A percentile compares a stretch with the other conserved stretches of the same genome.
Conservation (phyloP, 164 flowering plant species). For the Hamamelis virginiana region DNA sequence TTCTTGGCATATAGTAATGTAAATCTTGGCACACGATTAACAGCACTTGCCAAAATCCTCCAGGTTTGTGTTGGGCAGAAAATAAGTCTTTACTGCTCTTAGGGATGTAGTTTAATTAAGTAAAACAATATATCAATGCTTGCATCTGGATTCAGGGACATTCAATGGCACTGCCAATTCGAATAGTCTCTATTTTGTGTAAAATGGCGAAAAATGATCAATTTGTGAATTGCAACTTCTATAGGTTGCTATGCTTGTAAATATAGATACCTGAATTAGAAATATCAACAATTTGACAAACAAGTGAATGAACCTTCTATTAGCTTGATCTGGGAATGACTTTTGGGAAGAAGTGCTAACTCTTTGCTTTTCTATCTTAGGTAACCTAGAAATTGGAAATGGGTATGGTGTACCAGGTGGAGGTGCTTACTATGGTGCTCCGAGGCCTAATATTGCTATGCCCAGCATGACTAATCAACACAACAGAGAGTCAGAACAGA, state of each 20-base stretch:
- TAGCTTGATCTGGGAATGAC: background rate
- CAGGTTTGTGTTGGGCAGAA: no score
- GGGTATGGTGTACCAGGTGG: slow-evolving; percentile 99
- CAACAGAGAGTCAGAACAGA: slow-evolving; percentile 35
- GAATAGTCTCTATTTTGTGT: no score
- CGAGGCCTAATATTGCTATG: slow-evolving; percentile 26
- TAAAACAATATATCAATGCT: no score
- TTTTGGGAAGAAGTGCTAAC: background rate
- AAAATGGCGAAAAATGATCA: no score
- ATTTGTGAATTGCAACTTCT: background rate
- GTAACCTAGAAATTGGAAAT: slow-evolving; percentile 86
- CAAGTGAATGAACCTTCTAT: background rate
- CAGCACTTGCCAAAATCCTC: no score
- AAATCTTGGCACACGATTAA: no score
- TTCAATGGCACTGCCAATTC: no score
- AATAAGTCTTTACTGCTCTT: no score
- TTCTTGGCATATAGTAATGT: no score
- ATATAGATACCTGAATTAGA: background rate
- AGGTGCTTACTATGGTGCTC: slow-evolving; percentile 64
- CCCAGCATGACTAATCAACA: slow-evolving; percentile 24
- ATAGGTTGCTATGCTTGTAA: background rate
- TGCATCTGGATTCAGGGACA: no score
- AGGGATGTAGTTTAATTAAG: no score
- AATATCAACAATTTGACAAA: background rate
- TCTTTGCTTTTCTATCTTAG: slow-evolving; percentile 30